A percentile compares a stretch with the other conserved stretches of the same genome.
These are phyloP conservation scores for Neurospora sp. DNA, from an alignment of 495 filamentous ascomycete species.

Conservation along the genomic window DNA sequence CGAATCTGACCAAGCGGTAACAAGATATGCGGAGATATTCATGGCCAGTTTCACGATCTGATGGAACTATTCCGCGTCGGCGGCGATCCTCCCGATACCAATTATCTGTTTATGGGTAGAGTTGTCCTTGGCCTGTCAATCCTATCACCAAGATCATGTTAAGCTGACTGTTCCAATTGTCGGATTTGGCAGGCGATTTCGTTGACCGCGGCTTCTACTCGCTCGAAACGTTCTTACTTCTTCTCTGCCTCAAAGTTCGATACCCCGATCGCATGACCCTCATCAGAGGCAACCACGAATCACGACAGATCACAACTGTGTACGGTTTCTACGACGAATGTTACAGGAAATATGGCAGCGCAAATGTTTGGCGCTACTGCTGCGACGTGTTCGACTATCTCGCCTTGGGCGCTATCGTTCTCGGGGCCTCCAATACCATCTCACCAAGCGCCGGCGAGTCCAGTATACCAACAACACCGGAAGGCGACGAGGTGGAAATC, in stretches of 20 bases:
- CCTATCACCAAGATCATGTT: not conserved
- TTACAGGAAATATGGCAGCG: conserved; percentile 90
- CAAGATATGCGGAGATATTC: conserved; percentile 94
- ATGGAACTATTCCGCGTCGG: conserved; percentile 98
- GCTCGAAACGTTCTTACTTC: conserved; percentile 87
- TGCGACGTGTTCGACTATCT: conserved; percentile 99
- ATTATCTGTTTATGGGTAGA: conserved; percentile 93
- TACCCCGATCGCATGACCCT: conserved; percentile 97
- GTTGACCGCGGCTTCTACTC: conserved; percentile 98
- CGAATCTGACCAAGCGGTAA: not conserved
- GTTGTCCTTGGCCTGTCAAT: not conserved
- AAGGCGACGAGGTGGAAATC: conserved; percentile 72
- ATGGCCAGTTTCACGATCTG: conserved; percentile 96
- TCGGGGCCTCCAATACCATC: conserved; percentile 73
- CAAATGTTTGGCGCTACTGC: conserved; percentile 97
- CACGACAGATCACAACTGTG: conserved; percentile 92
- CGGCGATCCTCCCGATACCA: conserved; percentile 91
- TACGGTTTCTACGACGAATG: conserved; percentile 99
- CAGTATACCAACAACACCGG: conserved; percentile 27
- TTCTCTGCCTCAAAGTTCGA: conserved; percentile 91
- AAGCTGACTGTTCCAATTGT: not conserved
- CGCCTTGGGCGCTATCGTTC: conserved; percentile 85
- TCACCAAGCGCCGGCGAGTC: conserved; percentile 33
- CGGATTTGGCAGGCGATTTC: conserved; percentile 59
- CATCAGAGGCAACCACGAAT: conserved; percentile 96